Conservation (phyloP, 192 early-diverging fungal species). For the Powellomyces hirtus region DNA sequence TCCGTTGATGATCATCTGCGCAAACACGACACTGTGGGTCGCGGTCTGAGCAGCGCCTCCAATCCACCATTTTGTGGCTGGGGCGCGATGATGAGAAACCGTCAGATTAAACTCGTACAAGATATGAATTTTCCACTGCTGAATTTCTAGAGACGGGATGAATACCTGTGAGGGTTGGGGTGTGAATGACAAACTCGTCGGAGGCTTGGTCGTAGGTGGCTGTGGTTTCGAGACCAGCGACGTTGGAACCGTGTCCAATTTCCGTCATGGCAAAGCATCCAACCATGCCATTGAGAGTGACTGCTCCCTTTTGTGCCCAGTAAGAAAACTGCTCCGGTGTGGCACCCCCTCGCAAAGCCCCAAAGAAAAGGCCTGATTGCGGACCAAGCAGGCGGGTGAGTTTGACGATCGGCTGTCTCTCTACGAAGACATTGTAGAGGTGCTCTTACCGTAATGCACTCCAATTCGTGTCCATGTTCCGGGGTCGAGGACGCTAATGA, state of each 20-base stretch:
- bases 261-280: conserved; percentile 97
- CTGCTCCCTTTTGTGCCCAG: conserved; percentile 81
- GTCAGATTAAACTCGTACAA: too few species aligned
- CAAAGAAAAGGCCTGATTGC: conserved; percentile 85
- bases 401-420: too few species aligned
- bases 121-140: neutral
- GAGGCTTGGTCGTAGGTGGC: conserved; percentile 81
- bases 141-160: neutral
- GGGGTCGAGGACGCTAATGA: conserved; percentile 78
- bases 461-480: conserved; percentile 90
- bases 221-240: conserved; percentile 89
- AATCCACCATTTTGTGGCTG: conserved; percentile 96
- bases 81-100: too few species aligned
- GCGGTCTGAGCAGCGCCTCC: conserved; percentile 91
- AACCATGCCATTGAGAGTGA: conserved; percentile 75
- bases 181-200: conserved; percentile 79
- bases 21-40: conserved; percentile 81
- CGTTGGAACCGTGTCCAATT: conserved; percentile 82
- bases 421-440: too few species aligned
- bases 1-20: conserved; percentile 78
- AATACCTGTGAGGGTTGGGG: conserved; percentile 35
- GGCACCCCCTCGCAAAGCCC: conserved; percentile 78
- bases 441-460: conserved; percentile 63
- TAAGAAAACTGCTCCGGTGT: conserved; percentile 80
- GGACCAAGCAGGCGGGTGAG: too few species aligned